Base-by-base conservation (phyloP, 306 rosid genomes). In the Crataegus laevigata region DNA sequence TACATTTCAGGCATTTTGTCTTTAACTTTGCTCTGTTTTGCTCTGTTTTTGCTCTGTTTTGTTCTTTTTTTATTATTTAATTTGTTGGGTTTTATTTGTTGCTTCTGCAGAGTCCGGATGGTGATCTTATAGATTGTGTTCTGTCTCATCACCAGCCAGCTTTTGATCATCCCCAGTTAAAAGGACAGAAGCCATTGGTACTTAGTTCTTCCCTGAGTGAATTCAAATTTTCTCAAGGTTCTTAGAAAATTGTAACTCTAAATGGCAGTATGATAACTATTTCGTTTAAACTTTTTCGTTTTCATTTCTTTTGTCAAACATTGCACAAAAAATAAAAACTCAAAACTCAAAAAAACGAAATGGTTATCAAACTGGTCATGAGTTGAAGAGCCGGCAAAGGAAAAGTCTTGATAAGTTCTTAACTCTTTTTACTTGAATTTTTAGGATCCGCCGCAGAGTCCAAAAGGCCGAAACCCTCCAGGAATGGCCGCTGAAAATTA, bases 41-140 rank as follows among this genome's bases (percentile, higher is more conserved):
- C 61, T 61, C 14, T 76, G 84, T 72, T 78, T 52, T 64, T 28
- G 12, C 68, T 54, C 80, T 63, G 58, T 65, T 82, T 64, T 75
- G 3, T 3, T 2, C 0, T 38, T 19, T 40, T 21, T 51, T 50
- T 73, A 34, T 43, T 24, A 72, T 26, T 14, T 59, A 8, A 63
- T 13, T 17, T 63, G 68, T 30, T 34, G 13, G 19, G 26, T 4
- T 18, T 64, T 73, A 19, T 69, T 3, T 28, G 45, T 18, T 30
- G 25, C 11, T 58, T 11, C 36, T 75, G 70, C 72, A 91, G 97
- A 89, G 97, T 82, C 90, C 97, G 54, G 99, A 92, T 6, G 99
- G 99, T 64, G 99, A 96, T 85, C 63, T 88, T 26, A 92, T 96
- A 77, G 98, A 96, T 38, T 96, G 99, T 64, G 96, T 96, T 61